phyloP scores from a whole-genome alignment of 2,329 filamentous ascomycete genomes.

The Diaporthe sp. region DNA sequence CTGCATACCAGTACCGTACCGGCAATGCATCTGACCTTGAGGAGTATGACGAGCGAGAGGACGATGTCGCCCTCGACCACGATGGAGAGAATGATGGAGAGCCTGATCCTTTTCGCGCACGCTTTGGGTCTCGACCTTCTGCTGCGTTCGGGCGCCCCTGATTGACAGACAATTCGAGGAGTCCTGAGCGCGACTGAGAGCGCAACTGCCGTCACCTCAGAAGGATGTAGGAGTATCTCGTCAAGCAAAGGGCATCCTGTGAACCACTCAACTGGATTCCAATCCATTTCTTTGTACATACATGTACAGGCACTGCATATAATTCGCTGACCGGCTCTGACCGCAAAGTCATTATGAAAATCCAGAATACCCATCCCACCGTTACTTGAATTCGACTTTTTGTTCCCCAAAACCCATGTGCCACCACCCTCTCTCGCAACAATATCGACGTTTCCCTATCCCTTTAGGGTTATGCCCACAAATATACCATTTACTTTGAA shows the following conservation, averaged over 20 bases:
- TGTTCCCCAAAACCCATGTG: neutral
- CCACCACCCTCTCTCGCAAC: neutral
- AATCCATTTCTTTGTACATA: slow-evolving; percentile 10
- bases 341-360: slow-evolving; percentile 16
- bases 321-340: slow-evolving; percentile 23
- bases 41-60: slow-evolving; percentile 61
- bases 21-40: slow-evolving; percentile 68
- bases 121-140: slow-evolving; percentile 44
- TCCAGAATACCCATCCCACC: slow-evolving; percentile 16
- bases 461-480: neutral
- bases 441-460: neutral
- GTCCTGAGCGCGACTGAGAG: neutral
- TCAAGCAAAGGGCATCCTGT: neutral
- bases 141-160: slow-evolving; percentile 39
- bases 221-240: no score
- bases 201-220: no score
- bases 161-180: neutral
- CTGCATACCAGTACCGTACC: slow-evolving; percentile 68
- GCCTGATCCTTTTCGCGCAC: slow-evolving; percentile 24
- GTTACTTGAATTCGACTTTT: slow-evolving; percentile 23
- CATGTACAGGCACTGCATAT: slow-evolving; percentile 22
- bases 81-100: slow-evolving; percentile 47
- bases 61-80: slow-evolving; percentile 49
- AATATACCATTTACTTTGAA: neutral
- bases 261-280: neutral